Evolutionary conservation across 208 protist species (phyloP), one percentile per base, ranked within the genome.

Genomic region (Trypanosoma conorhini): DNA sequence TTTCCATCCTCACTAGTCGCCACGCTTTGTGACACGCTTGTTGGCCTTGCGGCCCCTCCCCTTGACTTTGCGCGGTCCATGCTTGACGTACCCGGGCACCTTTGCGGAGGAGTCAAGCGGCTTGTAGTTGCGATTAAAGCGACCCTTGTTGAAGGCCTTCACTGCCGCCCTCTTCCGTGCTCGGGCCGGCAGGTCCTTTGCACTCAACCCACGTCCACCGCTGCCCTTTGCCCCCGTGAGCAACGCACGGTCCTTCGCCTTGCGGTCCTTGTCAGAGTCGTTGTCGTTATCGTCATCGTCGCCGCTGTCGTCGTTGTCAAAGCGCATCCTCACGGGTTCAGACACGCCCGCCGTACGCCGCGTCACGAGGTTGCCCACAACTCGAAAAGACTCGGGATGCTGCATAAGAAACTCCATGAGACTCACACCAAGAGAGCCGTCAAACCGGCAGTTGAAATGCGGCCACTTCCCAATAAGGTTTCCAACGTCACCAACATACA

Each of bases 101-200:
- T 82, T 77, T 46, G 87, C 88, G 10, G 81, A 83, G 7, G 86
- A 74, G 72, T 94, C 87, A 40, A 90, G 63, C 30, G 79, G 76
- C 76, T 94, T 93, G 77, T 94, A 90, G 79, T 96, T 96, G 33
- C 84, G 81, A 74, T 96, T 91, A 69, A 86, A 92, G 55, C 88
- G 82, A 28, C 63, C 65, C 59, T 82, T 76, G 63, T 96, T 96
- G 72, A 93, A 89, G 55, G 60, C 78, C 79, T 94, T 91, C 35
- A 80, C 67, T 21, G 71, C 57, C 1, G 76, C 66, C 70, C 82
- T 84, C 82, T 94, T 94, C 17, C 83, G 81, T 12, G 87, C 86
- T 2, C 86, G 80, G 33, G 82, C 66, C 5, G 88, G 81, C 52
- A 91, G 58, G 59, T 94, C 84, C 24, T 66, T 85, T 31, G 56